These are phyloP conservation scores for Myriosclerotinia scirpicola DNA, from an alignment of 2,329 filamentous ascomycete genomes.

Conservation along the genomic window DNA sequence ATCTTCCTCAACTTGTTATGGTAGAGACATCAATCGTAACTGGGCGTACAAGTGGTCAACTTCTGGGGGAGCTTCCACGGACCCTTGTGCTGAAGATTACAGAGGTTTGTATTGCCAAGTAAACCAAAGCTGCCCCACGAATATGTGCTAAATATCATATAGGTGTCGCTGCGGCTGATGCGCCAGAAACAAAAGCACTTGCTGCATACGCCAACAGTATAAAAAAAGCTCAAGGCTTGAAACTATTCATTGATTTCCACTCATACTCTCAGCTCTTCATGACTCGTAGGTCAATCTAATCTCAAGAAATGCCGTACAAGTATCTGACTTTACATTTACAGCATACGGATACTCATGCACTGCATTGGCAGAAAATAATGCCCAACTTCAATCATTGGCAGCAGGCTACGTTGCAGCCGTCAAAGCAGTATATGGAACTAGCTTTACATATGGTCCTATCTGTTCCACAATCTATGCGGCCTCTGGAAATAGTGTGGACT, in stretches of 20 bases:
- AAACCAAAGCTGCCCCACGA: neutral
- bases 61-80: slow-evolving; percentile 49
- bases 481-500: slow-evolving; percentile 48
- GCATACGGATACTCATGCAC: slow-evolving; percentile 61
- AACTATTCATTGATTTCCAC: slow-evolving; percentile 65
- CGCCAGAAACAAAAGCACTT: slow-evolving; percentile 54
- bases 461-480: slow-evolving; percentile 63
- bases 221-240: slow-evolving; percentile 49
- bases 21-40: slow-evolving; percentile 60
- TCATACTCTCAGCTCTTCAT: slow-evolving; percentile 61
- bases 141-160: neutral
- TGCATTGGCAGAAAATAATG: slow-evolving; percentile 47
- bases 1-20: slow-evolving; percentile 46
- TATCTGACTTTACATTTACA: slow-evolving; percentile 18
- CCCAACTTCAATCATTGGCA: slow-evolving; percentile 52
- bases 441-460: slow-evolving; percentile 48
- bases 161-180: slow-evolving; percentile 47
- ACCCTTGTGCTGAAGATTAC: slow-evolving; percentile 54
- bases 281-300: slow-evolving; percentile 41
- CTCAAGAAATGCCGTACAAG: neutral
- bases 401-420: slow-evolving; percentile 53
- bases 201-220: slow-evolving; percentile 49
- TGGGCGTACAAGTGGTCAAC: slow-evolving; percentile 53
- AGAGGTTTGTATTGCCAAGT: slow-evolving; percentile 35
- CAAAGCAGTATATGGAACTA: slow-evolving; percentile 52